These are phyloP conservation scores for Graphilbum ipis-grandicollis DNA, from an alignment of 2,329 filamentous ascomycete genomes.

Conservation along the genomic window DNA sequence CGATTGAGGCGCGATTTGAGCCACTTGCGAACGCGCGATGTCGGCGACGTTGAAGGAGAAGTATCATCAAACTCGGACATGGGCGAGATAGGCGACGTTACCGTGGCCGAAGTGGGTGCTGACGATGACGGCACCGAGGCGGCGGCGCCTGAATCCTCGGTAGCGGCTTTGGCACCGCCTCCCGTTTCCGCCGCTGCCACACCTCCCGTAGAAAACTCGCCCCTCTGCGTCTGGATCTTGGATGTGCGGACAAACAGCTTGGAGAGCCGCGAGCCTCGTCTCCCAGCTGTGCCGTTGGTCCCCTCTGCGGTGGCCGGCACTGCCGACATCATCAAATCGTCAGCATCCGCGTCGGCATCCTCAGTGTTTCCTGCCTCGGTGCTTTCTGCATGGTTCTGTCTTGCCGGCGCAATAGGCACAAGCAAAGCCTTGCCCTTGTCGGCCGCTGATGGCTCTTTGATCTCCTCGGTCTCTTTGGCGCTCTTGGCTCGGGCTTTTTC, in stretches of 20 bases:
- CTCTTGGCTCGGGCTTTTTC: neutral
- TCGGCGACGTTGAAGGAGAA: constrained; percentile 6
- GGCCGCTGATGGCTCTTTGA: constrained; percentile 24
- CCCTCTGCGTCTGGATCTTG: neutral
- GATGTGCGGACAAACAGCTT: constrained; percentile 5
- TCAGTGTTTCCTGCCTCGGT: no score
- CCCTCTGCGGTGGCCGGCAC: neutral
- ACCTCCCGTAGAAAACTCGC: neutral
- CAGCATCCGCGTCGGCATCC: no score
- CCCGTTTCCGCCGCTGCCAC: no score
- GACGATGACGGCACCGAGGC: neutral
- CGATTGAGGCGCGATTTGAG: constrained; percentile 23
- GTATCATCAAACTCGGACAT: constrained; percentile 4
- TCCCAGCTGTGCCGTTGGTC: neutral
- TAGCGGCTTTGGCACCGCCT: no score
- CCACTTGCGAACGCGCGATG: constrained; percentile 22
- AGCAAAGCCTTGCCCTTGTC: neutral
- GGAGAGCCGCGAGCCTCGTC: neutral
- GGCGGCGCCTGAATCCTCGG: neutral
- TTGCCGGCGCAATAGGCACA: neutral
- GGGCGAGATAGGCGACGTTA: constrained; percentile 6
- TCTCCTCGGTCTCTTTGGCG: constrained; percentile 3
- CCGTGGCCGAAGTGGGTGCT: neutral
- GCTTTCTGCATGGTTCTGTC: no score
- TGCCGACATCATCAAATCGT: no score